Base-by-base conservation (phyloP, 148 eudicot genomes). In the Vaccinium corymbosum region DNA sequence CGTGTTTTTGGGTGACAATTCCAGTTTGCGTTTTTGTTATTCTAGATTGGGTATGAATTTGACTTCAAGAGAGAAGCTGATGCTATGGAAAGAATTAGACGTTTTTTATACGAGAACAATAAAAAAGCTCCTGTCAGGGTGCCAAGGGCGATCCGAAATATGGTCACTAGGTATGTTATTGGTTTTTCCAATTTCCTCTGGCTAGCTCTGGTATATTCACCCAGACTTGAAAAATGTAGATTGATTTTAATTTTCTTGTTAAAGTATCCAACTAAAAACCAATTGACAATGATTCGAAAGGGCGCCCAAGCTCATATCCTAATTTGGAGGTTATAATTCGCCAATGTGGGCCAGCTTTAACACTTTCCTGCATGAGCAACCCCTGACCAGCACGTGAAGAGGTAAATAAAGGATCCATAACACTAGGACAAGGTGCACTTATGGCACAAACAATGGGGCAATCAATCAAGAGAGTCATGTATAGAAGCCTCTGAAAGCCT, bases 31-130 rank as follows among this genome's bases (percentile, higher is more conserved):
- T 79, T 79, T 79, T 15, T 56, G 61, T 55, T 7, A 56, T 32
- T 53, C 15, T 15, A 79, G 81, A 79, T 79, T 55, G 81, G 81
- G 48, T 79, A 55, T 55, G 81, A 79, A 55, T 79, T 79, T 79
- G 81, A 79, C 81, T 79, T 79, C 81, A 79, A 79, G 81, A 79
- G 82, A 81, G 75, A 97, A 88, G 99, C 99, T 81, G 90, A 85
- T 79, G 97, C 99, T 52, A 97, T 97, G 99, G 94, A 91, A 87
- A 93, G 87, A 89, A 97, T 97, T 74, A 91, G 86, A 70, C 87
- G 52, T 53, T 97, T 91, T 86, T 88, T 97, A 59, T 87, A 89
- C 75, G 89, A 89, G 85, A 92, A 89, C 81, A 93, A 94, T 87
- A 95, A 90, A 84, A 97, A 90, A 85, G 49, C 92, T 86, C 98